Conservation (phyloP, 148 eudicot genomes). For the Cornus kousa region DNA sequence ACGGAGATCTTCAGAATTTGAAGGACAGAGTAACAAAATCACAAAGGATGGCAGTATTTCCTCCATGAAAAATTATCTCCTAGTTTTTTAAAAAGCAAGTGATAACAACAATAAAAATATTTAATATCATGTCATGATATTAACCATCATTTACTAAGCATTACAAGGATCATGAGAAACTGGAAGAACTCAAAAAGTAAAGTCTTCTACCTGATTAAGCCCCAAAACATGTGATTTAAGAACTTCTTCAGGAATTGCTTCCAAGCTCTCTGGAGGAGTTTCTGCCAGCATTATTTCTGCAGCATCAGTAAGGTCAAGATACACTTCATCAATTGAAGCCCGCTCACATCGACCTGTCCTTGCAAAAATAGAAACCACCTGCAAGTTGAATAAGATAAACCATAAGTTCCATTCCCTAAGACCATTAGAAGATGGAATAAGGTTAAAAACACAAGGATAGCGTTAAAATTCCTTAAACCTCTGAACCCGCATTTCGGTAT, state of each 20-base stretch:
- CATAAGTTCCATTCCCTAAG: constrained; percentile 7
- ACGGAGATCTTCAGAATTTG: neutral
- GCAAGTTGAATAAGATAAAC: constrained; percentile 20
- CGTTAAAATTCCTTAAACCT: constrained; percentile 41
- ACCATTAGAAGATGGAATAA: neutral
- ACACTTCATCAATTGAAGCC: constrained; percentile 97
- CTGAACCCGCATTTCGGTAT: constrained; percentile 95
- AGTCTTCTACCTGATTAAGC: constrained; percentile 48
- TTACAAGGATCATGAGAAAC: neutral
- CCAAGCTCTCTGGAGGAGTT: constrained; percentile 58
- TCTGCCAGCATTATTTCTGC: constrained; percentile 80
- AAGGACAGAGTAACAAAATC: neutral
- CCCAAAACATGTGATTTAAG: constrained; percentile 84
- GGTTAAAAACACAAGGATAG: neutral
- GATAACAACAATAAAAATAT: neutral
- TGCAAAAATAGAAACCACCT: constrained; percentile 92
- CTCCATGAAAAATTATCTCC: too few relatives aligned
- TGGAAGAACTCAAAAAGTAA: neutral
- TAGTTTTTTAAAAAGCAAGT: too few relatives aligned
- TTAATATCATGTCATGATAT: neutral
- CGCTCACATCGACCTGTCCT: constrained; percentile 88
- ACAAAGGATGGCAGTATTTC: too few relatives aligned
- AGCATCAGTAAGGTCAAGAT: constrained; percentile 90
- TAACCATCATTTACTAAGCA: neutral
- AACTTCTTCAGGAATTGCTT: constrained; percentile 64